Conservation (phyloP, 2,329 filamentous ascomycete species). For the Colletotrichum noveboracense region DNA sequence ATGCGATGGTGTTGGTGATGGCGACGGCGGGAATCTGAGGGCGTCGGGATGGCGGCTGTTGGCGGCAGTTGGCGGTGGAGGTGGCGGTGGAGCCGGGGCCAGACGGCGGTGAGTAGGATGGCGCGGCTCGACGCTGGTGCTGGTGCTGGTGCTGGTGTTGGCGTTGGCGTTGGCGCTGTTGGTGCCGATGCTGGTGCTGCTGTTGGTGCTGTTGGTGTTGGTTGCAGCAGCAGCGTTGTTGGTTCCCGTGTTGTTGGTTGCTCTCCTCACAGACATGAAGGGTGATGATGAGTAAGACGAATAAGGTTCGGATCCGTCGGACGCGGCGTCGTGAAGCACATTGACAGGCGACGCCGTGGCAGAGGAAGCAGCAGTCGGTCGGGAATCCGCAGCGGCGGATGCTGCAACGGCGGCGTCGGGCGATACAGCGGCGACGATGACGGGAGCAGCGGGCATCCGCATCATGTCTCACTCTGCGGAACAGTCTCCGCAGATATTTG, state of each 20-base stretch:
- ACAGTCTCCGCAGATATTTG: background rate
- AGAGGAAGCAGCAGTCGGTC: background rate
- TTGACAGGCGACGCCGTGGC: background rate
- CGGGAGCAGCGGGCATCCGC: conserved; percentile 15
- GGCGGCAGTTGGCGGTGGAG: background rate
- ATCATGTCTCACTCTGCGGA: conserved; percentile 17
- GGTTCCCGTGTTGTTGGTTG: background rate
- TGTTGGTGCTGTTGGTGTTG: background rate
- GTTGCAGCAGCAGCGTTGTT: background rate
- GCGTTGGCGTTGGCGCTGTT: background rate
- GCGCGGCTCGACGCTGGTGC: background rate
- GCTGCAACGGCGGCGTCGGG: background rate
- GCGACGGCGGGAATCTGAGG: conserved; percentile 12
- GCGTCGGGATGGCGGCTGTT: conserved; percentile 2
- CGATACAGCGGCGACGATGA: background rate
- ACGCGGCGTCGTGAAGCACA: background rate
- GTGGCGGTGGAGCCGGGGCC: background rate
- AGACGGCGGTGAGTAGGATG: conserved; percentile 1
- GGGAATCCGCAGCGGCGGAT: background rate
- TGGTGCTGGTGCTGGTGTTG: background rate
- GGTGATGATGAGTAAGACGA: background rate
- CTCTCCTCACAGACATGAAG: background rate
- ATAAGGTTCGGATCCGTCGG: conserved; percentile 7
- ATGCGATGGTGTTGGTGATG: conserved; percentile 15
- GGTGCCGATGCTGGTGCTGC: background rate